Conservation (phyloP, 805 yeast species). For the Saccharomycopsis sp. region DNA sequence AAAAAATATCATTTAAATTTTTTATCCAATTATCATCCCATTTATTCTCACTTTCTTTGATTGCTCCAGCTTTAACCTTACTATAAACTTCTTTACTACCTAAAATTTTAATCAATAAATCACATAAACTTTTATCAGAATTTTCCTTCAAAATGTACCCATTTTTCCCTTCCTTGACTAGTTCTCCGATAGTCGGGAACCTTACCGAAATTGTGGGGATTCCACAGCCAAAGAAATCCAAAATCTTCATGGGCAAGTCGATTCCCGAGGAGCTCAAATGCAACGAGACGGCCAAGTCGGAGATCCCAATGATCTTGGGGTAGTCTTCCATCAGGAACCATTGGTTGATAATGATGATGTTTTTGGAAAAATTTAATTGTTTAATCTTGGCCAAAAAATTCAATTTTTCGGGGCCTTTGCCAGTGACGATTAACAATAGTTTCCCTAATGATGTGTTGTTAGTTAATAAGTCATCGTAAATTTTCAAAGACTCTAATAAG, state of each 20-base stretch:
- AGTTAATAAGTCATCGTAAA: conserved; percentile 33
- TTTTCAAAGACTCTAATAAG: conserved; percentile 55
- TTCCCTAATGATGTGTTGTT: conserved; percentile 28
- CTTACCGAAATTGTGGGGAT: conserved; percentile 76
- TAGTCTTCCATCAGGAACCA: conserved; percentile 80
- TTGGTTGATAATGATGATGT: conserved; percentile 47
- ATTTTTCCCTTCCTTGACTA: conserved; percentile 57
- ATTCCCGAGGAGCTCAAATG: conserved; percentile 89
- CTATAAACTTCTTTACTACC: conserved; percentile 25
- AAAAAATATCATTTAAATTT: neutral
- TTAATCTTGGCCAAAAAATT: conserved; percentile 40
- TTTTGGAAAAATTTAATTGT: conserved; percentile 29
- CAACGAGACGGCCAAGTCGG: conserved; percentile 83
- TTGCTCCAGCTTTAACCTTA: conserved; percentile 55
- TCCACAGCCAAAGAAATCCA: conserved; percentile 94
- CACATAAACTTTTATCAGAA: conserved; percentile 33
- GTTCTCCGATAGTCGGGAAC: conserved; percentile 70
- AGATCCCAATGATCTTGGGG: conserved; percentile 60
- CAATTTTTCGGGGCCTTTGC: conserved; percentile 79
- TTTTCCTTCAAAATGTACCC: conserved; percentile 47
- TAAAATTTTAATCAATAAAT: conserved; percentile 29
- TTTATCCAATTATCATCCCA: conserved; percentile 72
- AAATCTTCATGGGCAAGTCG: conserved; percentile 94
- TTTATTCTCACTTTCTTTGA: conserved; percentile 50
- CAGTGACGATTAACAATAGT: conserved; percentile 69